Evolutionary conservation across 2,329 filamentous ascomycete species (phyloP).

Genomic region (Pseudogymnoascus sp.): DNA sequence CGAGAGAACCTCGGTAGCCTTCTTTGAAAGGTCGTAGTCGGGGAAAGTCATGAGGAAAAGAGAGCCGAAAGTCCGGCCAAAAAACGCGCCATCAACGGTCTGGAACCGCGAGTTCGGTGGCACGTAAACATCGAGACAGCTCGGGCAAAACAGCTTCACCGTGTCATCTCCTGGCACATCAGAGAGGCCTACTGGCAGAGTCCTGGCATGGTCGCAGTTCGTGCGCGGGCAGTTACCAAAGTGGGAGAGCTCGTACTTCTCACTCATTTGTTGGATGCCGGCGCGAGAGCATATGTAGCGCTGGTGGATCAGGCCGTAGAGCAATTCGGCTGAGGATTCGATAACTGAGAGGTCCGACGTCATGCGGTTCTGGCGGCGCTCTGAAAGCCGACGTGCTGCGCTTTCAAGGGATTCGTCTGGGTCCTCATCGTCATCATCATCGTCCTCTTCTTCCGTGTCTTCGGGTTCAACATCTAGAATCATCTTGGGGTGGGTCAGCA

Average conservation of each 20-base stretch:
- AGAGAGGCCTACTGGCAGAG: slow-evolving; percentile 85
- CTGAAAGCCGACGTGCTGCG: slow-evolving; percentile 41
- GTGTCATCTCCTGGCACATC: slow-evolving; percentile 96
- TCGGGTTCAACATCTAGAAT: slow-evolving; percentile 97
- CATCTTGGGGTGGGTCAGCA: slow-evolving; percentile 51
- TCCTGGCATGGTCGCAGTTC: slow-evolving; percentile 81
- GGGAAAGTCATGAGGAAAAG: slow-evolving; percentile 98
- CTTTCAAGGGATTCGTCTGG: slow-evolving; percentile 57
- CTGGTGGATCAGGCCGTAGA: slow-evolving; percentile 97
- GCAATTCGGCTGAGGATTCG: slow-evolving; percentile 93
- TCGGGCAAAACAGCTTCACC: slow-evolving; percentile 96
- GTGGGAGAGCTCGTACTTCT: slow-evolving; percentile 96
- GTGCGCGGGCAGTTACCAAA: slow-evolving; percentile 95
- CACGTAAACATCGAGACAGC: slow-evolving; percentile 93
- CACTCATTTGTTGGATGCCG: slow-evolving; percentile 97
- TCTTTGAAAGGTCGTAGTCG: slow-evolving; percentile 79
- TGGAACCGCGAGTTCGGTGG: slow-evolving; percentile 96
- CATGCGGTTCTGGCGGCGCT: slow-evolving; percentile 74
- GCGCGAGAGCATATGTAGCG: slow-evolving; percentile 94
- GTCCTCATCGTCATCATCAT: slow-evolving; percentile 61
- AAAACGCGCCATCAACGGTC: slow-evolving; percentile 95
- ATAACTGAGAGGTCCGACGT: slow-evolving; percentile 91
- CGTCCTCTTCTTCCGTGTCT: slow-evolving; percentile 70
- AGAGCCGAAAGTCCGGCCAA: slow-evolving; percentile 92
- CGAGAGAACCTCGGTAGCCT: slow-evolving; percentile 52